phyloP scores from a whole-genome alignment of 306 rosid genomes.

The Rubus idaeus region DNA sequence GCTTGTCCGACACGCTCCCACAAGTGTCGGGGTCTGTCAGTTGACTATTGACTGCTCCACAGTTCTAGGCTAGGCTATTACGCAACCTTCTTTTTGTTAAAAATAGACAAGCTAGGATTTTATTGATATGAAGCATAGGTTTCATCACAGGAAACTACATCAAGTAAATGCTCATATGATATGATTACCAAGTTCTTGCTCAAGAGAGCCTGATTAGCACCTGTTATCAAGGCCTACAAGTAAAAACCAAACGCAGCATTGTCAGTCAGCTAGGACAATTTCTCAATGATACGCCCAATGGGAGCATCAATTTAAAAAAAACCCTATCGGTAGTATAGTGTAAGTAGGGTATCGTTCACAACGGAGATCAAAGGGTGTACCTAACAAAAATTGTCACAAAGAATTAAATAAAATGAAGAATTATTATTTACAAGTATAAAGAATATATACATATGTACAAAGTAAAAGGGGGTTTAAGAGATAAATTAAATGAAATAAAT shows the following conservation, averaged over 20 bases:
- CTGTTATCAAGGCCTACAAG: conserved; percentile 68
- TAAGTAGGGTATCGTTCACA: too few species aligned
- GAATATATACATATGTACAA: too few species aligned
- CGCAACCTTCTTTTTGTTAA: too few species aligned
- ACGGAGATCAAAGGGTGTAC: too few species aligned
- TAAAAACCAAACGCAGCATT: conserved; percentile 18
- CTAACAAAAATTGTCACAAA: too few species aligned
- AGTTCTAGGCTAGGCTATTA: background rate
- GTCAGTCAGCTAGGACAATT: background rate
- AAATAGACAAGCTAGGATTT: background rate
- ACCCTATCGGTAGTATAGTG: too few species aligned
- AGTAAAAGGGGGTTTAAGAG: too few species aligned
- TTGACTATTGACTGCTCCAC: background rate
- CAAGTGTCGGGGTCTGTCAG: background rate
- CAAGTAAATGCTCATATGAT: conserved; percentile 27
- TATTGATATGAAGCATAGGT: background rate
- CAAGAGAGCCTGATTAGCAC: conserved; percentile 81
- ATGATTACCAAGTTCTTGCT: conserved; percentile 92
- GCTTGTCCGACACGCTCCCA: background rate
- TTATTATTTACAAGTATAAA: too few species aligned
- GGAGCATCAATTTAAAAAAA: too few species aligned
- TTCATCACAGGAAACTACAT: background rate
- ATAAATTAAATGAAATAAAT: too few species aligned
- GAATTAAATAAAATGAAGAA: too few species aligned
- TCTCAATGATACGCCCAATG: too few species aligned